Evolutionary conservation across 306 rosid species (phyloP), one percentile per base, ranked within the genome.

Genomic region (Quercus rubra): DNA sequence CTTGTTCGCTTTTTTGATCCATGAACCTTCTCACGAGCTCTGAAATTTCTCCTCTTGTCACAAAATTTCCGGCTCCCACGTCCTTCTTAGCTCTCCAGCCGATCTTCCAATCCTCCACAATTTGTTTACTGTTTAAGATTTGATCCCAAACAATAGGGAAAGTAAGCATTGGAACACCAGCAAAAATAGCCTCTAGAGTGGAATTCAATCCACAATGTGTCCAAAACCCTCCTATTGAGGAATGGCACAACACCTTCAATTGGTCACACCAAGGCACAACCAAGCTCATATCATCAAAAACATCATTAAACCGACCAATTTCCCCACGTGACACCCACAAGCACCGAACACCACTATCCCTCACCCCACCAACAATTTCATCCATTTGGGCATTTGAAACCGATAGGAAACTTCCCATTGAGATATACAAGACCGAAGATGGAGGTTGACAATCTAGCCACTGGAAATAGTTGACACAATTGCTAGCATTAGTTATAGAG

Each of bases 121-220:
- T 80, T 52, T 33, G 74, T 35, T 73, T 85, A 30, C 86, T 64
- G 58, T 88, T 83, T 9, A 77, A 70, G 30, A 78, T 17, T 79
- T 88, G 91, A 79, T 85, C 81, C n/a, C 70, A 63, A 13, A 12
- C 0, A 4, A 78, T 56, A 9, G 89, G 87, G 20, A 83, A 78
- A n/a, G 87, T 73, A 15, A 88, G 85, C 46, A 79, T 61, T 10
- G 89, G 88, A 74, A 82, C 74, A 51, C 90, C 88, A 33, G 85
- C 78, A 54, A 41, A 83, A 31, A 72, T 64, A 75, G 78, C 85
- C 77, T 88, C 92, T 11, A 61, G 17, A 49, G 72, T 66, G 0
- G 90, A 88, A 57, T 84, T 86, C 89, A 90, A 87, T 14, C 92
- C 89, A 49, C 89, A 73, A 10, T 83, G 89, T 5, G 85, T 77